phyloP scores from a whole-genome alignment of 257 asterid genomes.

The Prunella vulgaris region DNA sequence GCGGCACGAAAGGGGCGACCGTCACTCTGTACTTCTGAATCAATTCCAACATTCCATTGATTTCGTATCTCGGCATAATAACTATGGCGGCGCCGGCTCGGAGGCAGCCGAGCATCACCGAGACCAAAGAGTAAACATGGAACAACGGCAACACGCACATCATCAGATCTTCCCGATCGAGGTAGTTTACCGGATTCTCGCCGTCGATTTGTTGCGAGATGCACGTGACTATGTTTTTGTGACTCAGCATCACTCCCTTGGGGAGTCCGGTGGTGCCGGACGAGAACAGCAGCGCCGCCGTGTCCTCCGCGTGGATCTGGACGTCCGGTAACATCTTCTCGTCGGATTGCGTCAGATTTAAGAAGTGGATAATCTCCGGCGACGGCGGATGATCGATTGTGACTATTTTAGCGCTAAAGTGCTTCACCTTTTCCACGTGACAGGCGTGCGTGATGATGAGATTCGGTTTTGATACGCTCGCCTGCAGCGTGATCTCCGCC shows the following conservation, averaged over 20 bases:
- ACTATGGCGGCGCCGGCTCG: slow-evolving; percentile 42
- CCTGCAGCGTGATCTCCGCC: slow-evolving; percentile 37
- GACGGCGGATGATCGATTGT: slow-evolving; percentile 32
- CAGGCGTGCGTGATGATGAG: slow-evolving; percentile 48
- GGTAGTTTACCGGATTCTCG: slow-evolving; percentile 36
- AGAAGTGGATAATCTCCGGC: slow-evolving; percentile 22
- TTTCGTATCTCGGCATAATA: slow-evolving; percentile 46
- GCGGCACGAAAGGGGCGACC: slow-evolving; percentile 53
- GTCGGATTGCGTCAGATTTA: slow-evolving; percentile 31
- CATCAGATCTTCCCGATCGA: slow-evolving; percentile 22
- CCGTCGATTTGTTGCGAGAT: slow-evolving; percentile 49
- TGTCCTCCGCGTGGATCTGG: slow-evolving; percentile 29
- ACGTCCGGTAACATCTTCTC: slow-evolving; percentile 25
- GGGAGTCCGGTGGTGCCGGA: slow-evolving; percentile 66
- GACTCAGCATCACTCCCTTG: slow-evolving; percentile 59
- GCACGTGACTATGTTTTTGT: slow-evolving; percentile 45
- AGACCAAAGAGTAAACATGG: slow-evolving; percentile 37
- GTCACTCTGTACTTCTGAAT: slow-evolving; percentile 41
- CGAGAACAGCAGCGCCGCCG: slow-evolving; percentile 51
- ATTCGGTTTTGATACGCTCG: slow-evolving; percentile 29
- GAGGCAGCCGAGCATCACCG: slow-evolving; percentile 34
- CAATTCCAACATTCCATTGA: slow-evolving; percentile 28
- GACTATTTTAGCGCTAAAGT: slow-evolving; percentile 22
- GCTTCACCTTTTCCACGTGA: slow-evolving; percentile 31
- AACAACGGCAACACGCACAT: slow-evolving; percentile 52